Base-by-base conservation (phyloP, 495 filamentous ascomycete species). In the Trichocladium antarcticum region DNA sequence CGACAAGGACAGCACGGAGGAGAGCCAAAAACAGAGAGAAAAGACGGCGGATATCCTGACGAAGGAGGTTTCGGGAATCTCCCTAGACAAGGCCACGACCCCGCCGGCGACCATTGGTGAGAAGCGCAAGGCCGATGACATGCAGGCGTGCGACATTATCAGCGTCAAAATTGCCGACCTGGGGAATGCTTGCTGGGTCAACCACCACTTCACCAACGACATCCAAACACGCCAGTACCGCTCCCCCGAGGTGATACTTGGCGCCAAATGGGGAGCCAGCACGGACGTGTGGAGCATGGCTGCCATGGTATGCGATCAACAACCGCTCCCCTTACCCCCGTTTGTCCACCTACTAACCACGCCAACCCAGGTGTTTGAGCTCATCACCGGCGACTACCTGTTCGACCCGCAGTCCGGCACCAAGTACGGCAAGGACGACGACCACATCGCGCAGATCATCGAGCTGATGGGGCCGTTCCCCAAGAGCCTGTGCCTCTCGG, bases 281-380 rank as follows among this genome's bases (percentile, higher is more conserved):
- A 97, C 92, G 1, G 92, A 99, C 64, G 83, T 99, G 15, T 99
- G 92, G 92, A 97, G 93, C 68, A 99, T 99, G 92, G 87, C 93
- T 19, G 85, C 85, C 56, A 99, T 99, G 92, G 93, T 97, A 73
- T 45, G 76, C 43, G 16, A 3, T 20, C 24, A 19, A 6, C 10
- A 1, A 17, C 9, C 19, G n/a, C 12, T 16, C 34, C 16, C 0
- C 27, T 37, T 35, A 19, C 41, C 32, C 32, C 9, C 29, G 15
- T 16, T 17, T 37, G 39, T 20, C 15, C 12, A 10, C 10, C 6
- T 1, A 38, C 47, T 53, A 21, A 58, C 44, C 15, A 35, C 9
- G 27, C 12, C 31, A 27, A 4, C 4, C n/a, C 31, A 98, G 92
- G 82, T 88, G 28, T 99, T 99, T 57, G 92, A 99, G 62, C 74